Conservation (phyloP, 2,329 filamentous ascomycete species). For the Lomentospora prolificans region DNA sequence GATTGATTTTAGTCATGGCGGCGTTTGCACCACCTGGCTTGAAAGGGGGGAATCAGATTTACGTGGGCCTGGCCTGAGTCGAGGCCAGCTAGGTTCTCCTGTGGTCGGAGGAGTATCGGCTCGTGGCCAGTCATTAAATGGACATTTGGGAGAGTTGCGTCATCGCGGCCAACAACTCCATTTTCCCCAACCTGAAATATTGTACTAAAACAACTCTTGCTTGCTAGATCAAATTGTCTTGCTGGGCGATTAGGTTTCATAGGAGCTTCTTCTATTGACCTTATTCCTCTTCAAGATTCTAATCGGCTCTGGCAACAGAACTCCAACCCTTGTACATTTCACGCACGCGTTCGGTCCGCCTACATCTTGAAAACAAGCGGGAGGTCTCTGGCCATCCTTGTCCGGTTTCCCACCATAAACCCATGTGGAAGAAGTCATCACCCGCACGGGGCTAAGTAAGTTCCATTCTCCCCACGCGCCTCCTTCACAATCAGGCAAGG, state of each 20-base stretch:
- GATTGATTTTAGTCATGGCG: constrained; percentile 1
- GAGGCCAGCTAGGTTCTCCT: not conserved
- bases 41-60: not conserved
- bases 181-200: too few relatives aligned
- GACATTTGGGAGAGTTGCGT: not conserved
- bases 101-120: not conserved
- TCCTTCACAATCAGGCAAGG: not conserved
- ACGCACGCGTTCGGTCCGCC: not conserved
- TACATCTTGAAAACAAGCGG: not conserved
- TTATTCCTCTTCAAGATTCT: not conserved
- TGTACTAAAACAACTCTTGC: too few relatives aligned
- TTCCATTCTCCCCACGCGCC: not conserved
- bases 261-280: too few relatives aligned
- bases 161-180: not conserved
- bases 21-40: not conserved
- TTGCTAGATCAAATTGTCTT: too few relatives aligned
- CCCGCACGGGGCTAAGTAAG: not conserved
- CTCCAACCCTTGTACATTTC: not conserved
- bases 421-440: not conserved
- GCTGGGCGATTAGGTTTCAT: too few relatives aligned
- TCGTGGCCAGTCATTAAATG: not conserved
- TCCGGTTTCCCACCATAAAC: not conserved
- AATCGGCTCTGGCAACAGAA: not conserved
- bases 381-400: not conserved
- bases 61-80: not conserved